Conservation (phyloP, 192 early-diverging fungal species). For the Hyaloraphidium curvatum region DNA sequence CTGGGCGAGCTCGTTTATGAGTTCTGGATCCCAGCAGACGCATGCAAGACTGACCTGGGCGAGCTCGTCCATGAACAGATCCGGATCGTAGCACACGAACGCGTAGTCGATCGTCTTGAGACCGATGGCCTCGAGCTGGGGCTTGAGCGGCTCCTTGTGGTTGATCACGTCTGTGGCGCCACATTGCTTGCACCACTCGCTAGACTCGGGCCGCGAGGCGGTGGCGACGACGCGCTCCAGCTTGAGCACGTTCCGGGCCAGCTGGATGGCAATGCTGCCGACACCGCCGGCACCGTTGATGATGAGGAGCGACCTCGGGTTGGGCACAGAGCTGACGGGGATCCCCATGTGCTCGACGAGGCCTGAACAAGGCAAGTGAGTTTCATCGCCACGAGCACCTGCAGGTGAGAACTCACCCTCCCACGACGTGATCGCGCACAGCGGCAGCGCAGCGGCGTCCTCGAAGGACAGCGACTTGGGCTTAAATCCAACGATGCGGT, state of each 20-base stretch:
- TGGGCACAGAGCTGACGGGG: background rate
- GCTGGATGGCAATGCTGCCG: background rate
- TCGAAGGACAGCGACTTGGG: background rate
- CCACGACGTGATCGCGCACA: background rate
- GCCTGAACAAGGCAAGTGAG: background rate
- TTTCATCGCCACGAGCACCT: too few species aligned
- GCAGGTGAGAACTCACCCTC: too few species aligned
- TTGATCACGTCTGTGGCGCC: background rate
- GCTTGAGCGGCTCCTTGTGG: background rate
- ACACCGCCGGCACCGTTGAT: conserved; percentile 3
- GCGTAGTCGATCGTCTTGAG: background rate
- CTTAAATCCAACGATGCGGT: background rate
- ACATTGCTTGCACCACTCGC: too few species aligned
- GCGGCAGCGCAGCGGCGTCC: background rate
- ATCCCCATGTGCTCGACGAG: background rate
- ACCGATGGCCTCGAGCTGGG: background rate
- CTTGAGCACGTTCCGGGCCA: background rate
- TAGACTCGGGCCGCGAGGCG: background rate
- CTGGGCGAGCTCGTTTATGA: too few species aligned
- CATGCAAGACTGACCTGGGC: too few species aligned
- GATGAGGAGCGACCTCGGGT: background rate
- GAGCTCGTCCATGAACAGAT: too few species aligned
- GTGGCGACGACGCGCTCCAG: background rate
- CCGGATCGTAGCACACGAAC: background rate
- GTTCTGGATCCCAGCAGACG: too few species aligned